Base-by-base conservation (phyloP, 306 rosid genomes). In the Alnus rubra region DNA sequence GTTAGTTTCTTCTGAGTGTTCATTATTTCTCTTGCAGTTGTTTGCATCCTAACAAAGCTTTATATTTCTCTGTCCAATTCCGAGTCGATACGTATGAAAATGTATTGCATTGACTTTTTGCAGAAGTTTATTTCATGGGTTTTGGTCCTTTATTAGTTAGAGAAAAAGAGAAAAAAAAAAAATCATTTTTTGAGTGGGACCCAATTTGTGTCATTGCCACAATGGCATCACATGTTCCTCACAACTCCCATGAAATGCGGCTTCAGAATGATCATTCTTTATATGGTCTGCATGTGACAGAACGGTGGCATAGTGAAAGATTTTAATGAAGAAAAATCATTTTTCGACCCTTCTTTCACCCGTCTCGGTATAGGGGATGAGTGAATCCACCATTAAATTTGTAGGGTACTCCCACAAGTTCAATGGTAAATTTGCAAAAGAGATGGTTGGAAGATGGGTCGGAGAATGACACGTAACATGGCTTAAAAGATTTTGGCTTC, bases 131-230 rank as follows among this genome's bases (percentile, higher is more conserved):
- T 35, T 64, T 64, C 71, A 35, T 1, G 51, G 15, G 51, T 4
- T 0, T 16, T 39, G 71, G 18, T 37, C 50, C 16, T 37, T 37
- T 37, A 35, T 23, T 50, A 51, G 74, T 67, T 9, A n/a, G 2
- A 59, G 3, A 10, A 15, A 56, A 19, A 56, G 9, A 7, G 10
- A 9, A 28, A 23, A 58, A 37, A 62, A 50, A 28, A 47, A 48
- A 23, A 23, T 23, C 28, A 23, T 23, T 23, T 18, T 30, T 12
- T 14, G 39, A 39, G 74, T 74, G 79, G 83, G 64, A 52, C 75
- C 71, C 71, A 15, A 18, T 64, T 18, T 42, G 52, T 52, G 9
- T 44, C 45, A 52, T 75, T 23, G 14, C 54, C 53, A 55, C 51
- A 37, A 49, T 68, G 10, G 9, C 55, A 23, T 69, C 71, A 7